Base-by-base conservation (phyloP, 1,284 basidiomycete genomes). In the Lentinula novae-zelandiae region DNA sequence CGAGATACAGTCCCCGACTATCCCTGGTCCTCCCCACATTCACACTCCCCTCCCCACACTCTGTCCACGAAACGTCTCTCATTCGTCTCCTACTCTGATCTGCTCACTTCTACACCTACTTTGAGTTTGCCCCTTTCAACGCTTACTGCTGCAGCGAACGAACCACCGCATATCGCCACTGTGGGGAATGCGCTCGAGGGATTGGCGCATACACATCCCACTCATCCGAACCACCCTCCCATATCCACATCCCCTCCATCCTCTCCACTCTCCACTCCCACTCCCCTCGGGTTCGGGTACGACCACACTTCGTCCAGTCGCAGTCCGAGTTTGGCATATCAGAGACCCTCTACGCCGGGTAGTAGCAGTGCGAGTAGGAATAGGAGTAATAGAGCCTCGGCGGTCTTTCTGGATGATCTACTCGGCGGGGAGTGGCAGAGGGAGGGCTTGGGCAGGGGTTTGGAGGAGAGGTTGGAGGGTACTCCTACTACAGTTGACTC, bases 11-110 rank as follows among this genome's bases (percentile, higher is more conserved):
- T 48, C 1, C 55, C 60, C 3, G 55, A 44, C 2, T 46, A 57
- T n/a, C 60, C 60, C 1, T 48, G 27, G 40, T n/a, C 17, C 54
- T 27, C 48, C 42, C 60, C n/a, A 33, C 50, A 46, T 34, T 31
- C 7, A 49, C 46, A 17, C 36, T 54, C 40, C 1, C 15, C 40
- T 53, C 46, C 55, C 8, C 49, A 22, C 13, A 50, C 42, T 34
- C 40, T 53, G 7, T 53, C 51, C 51, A 68, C 2, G 46, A 86
- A 93, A 67, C 85, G 89, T 0, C 81, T 95, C 34, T 92, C 90
- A 0, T 95, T 94, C 78, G 82, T 95, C 72, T 90, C 90, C 2
- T 94, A 94, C 72, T 84, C 87, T 44, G 93, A 95, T 71, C 81
- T 95, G 5, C 82, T 95, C 44, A 78, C 87, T 0, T 90, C 87